These are phyloP conservation scores for Chlorella sorokiniana DNA, from an alignment of 139 green algal genomes.

Conservation along the genomic window DNA sequence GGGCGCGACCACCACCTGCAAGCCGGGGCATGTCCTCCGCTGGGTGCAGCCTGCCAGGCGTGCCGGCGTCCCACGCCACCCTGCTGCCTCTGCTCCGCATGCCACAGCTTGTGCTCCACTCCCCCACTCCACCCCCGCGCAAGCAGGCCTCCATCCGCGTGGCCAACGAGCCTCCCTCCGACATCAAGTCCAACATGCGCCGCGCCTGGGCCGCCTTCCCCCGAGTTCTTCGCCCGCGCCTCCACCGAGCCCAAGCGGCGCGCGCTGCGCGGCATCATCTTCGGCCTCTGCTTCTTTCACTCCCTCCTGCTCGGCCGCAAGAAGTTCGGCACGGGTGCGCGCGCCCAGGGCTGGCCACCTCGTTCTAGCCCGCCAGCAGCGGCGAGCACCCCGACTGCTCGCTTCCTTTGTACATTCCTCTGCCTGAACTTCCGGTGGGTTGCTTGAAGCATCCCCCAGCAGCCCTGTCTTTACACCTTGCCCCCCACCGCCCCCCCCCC, in stretches of 20 bases:
- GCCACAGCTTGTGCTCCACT: background rate
- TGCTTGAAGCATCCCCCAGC: background rate
- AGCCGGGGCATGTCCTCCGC: too few species aligned
- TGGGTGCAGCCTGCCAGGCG: too few species aligned
- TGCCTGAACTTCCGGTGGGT: too few species aligned
- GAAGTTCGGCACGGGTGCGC: conserved; percentile 88
- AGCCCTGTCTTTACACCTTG: background rate
- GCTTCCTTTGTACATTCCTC: background rate
- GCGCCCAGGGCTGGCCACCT: background rate
- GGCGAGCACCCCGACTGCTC: background rate
- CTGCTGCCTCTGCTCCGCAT: too few species aligned
- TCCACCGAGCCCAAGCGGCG: conserved; percentile 61
- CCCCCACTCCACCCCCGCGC: background rate
- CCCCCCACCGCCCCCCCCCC: conserved; percentile 17
- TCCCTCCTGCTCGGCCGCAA: conserved; percentile 88
- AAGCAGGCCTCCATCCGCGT: conserved; percentile 90
- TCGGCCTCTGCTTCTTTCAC: conserved; percentile 94
- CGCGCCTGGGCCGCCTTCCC: conserved; percentile 82
- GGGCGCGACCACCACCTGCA: conserved; percentile 79
- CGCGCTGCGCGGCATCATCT: conserved; percentile 84
- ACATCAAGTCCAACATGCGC: conserved; percentile 75
- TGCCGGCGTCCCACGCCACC: too few species aligned
- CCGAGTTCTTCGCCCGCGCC: conserved; percentile 77
- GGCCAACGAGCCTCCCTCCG: conserved; percentile 89
- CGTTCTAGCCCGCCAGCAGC: background rate